Conservation (phyloP, 2,329 filamentous ascomycete genomes). For the Setomelanomma holmii region DNA sequence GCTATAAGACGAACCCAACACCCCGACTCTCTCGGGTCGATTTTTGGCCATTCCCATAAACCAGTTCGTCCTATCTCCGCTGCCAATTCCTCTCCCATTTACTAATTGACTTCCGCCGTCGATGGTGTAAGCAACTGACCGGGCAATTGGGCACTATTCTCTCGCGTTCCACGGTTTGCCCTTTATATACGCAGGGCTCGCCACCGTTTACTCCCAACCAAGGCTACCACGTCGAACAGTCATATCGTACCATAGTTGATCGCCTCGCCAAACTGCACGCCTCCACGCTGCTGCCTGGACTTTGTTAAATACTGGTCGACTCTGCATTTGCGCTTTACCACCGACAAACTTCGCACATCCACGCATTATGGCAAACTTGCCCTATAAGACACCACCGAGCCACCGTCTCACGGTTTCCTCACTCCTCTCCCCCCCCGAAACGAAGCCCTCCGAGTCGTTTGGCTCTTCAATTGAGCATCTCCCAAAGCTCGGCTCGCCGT, state of each 20-base stretch:
- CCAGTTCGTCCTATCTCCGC: constrained; percentile 36
- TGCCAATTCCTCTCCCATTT: constrained; percentile 24
- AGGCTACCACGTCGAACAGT: constrained; percentile 18
- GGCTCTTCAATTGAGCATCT: constrained; percentile 35
- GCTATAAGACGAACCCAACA: constrained; percentile 31
- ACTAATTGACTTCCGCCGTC: constrained; percentile 25
- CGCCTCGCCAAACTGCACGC: constrained; percentile 8
- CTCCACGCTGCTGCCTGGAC: constrained; percentile 16
- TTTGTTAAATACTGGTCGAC: constrained; percentile 14
- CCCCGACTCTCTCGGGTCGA: constrained; percentile 32
- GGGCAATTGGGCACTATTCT: constrained; percentile 38
- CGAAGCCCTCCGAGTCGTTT: constrained; percentile 50
- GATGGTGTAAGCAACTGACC: constrained; percentile 35
- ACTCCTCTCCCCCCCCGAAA: constrained; percentile 51
- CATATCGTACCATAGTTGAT: constrained; percentile 15
- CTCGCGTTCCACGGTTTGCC: constrained; percentile 39
- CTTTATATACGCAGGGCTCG: constrained; percentile 26
- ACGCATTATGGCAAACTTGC: constrained; percentile 39
- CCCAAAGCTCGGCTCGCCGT: constrained; percentile 20
- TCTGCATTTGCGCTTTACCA: constrained; percentile 10
- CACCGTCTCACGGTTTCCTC: constrained; percentile 47
- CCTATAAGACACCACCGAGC: constrained; percentile 37
- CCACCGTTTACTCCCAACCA: constrained; percentile 27
- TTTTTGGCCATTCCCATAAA: constrained; percentile 25
- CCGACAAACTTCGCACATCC: constrained; percentile 27